phyloP scores from a whole-genome alignment of 345 rosid species.

The Eucalyptus regnans region DNA sequence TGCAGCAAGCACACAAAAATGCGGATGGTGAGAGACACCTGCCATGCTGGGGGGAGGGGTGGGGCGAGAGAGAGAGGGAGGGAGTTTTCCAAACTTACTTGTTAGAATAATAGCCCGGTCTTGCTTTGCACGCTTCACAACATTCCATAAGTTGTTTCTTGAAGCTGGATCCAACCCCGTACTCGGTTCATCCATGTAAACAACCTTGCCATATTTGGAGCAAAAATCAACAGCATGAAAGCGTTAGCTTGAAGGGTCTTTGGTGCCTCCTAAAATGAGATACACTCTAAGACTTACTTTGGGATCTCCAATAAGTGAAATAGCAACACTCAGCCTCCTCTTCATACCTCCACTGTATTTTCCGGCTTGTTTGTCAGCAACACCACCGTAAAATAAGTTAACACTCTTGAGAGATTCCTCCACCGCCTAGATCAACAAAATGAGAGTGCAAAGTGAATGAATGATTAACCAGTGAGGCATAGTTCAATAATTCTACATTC shows the following conservation, averaged over 20 bases:
- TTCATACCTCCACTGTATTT: conserved; percentile 99
- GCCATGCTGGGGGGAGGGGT: not conserved
- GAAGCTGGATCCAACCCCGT: conserved; percentile 98
- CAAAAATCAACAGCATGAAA: not conserved
- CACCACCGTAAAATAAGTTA: conserved; percentile 73
- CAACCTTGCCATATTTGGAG: conserved; percentile 35
- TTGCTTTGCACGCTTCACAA: conserved; percentile 70
- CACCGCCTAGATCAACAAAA: conserved; percentile 43
- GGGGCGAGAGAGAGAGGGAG: not conserved
- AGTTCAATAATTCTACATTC: not conserved
- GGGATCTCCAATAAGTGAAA: conserved; percentile 89
- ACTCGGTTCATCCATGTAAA: conserved; percentile 98
- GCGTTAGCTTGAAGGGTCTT: not conserved
- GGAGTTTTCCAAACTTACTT: conserved; percentile 14
- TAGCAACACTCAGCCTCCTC: conserved; percentile 95
- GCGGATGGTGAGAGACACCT: not conserved
- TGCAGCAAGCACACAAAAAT: not conserved
- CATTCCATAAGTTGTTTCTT: conserved; percentile 81
- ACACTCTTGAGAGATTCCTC: conserved; percentile 79
- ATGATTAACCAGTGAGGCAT: not conserved
- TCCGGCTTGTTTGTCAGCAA: conserved; percentile 76
- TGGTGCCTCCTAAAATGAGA: not conserved
- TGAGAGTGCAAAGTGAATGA: not conserved
- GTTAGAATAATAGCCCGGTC: conserved; percentile 86
- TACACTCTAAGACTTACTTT: conserved; percentile 28